Evolutionary conservation across 441 rosid genomes (phyloP), one percentile per base, ranked within the genome.

Genomic region (Syzygium malaccense): DNA sequence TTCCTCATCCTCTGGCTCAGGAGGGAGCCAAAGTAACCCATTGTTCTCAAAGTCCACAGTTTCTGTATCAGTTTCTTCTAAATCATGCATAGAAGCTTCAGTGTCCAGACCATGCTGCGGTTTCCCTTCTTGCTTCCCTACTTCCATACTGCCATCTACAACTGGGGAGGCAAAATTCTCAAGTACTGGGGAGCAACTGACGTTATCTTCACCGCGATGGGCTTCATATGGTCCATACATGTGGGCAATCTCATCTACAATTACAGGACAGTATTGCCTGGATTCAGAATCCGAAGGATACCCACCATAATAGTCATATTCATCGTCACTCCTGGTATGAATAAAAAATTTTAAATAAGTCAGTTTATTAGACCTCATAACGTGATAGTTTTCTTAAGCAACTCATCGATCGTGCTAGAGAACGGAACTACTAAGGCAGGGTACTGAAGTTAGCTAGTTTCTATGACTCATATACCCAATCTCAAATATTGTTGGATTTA

Each of bases 1-100:
- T 90, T 97, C 99, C 92, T 94, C 99, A 89, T 98, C 95, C 95
- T 98, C 98, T 90, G 99, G 99, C 83, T 96, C 99, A 88, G 98
- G 99, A 60, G 98, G 99, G 56, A 96, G 95, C 99, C 99, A 98
- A 90, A 98, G 96, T 87, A 94, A 88, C 86, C 96, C 98, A 92
- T 94, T 96, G 88, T 96, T 95, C 93, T 98, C 99, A 87, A 98
- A 98, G 93, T 98, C 99, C 87, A 98, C 97, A 79, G 97, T 93
- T 83, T 95, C 98, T 86, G 92, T 89, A 86, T 91, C 91, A 62
- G 88, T 93, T 88, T 92, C 93, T 87, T 93, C 95, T 71, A 92
- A 89, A 86, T 93, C 91, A 92, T 94, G 95, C 85, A 94, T 89
- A 86, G 95, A 93, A 85, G 98, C 93, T 88, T 94, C 98, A 90